phyloP scores from a whole-genome alignment of 1,139 yeast species.

The Yamadazyma pseudoaaseri region DNA sequence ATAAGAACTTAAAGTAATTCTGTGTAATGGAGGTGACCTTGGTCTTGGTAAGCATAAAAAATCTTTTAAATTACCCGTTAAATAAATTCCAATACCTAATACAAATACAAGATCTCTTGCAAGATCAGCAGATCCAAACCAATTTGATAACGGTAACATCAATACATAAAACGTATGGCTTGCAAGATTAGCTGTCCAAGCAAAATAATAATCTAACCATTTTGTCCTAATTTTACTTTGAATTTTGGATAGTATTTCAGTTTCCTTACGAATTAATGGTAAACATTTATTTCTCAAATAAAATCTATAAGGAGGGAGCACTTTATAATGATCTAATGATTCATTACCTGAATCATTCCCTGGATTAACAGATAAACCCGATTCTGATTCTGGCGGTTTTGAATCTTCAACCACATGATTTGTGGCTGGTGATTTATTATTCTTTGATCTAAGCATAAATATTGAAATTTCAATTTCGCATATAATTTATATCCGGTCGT shows the following conservation, averaged over 20 bases:
- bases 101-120: conserved; percentile 74
- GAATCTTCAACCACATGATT: background rate
- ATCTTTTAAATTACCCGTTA: conserved; percentile 80
- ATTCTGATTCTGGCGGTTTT: background rate
- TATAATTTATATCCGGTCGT: too few relatives aligned
- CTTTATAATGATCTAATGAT: conserved; percentile 63
- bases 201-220: conserved; percentile 70
- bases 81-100: conserved; percentile 80
- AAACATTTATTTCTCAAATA: conserved; percentile 53
- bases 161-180: conserved; percentile 91
- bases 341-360: conserved; percentile 68
- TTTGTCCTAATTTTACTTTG: conserved; percentile 56
- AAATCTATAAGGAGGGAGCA: conserved; percentile 61
- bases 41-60: conserved; percentile 90
- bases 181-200: conserved; percentile 87
- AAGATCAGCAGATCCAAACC: conserved; percentile 69
- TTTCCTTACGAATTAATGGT: conserved; percentile 66
- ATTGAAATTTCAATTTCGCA: background rate
- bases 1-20: conserved; percentile 85
- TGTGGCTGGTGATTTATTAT: background rate
- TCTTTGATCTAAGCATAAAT: conserved; percentile 1
- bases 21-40: conserved; percentile 82
- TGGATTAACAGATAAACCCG: conserved; percentile 1
- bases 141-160: conserved; percentile 79
- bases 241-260: conserved; percentile 54